These are phyloP conservation scores for Penicillium aurantiogriseum DNA, from an alignment of 2,329 filamentous ascomycete species.

Conservation along the genomic window DNA sequence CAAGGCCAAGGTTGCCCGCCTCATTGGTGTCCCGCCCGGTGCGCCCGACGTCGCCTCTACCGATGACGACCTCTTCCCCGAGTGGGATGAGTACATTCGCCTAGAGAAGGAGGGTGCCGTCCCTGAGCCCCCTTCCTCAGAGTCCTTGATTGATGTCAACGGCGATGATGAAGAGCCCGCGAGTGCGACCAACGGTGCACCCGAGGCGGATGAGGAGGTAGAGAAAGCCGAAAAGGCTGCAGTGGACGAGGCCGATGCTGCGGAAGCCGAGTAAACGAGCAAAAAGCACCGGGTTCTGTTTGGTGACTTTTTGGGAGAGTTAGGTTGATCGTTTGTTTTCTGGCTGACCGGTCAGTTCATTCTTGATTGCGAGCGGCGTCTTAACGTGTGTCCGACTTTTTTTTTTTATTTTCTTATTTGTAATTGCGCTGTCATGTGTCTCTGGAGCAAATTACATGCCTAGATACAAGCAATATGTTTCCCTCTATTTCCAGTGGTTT, in stretches of 20 bases:
- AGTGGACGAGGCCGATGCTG: constrained; percentile 14
- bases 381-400: constrained; percentile 28
- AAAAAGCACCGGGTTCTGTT: constrained; percentile 14
- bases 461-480: constrained; percentile 22
- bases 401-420: constrained; percentile 17
- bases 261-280: constrained; percentile 24
- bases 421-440: constrained; percentile 20
- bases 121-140: constrained; percentile 39
- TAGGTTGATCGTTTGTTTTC: constrained; percentile 26
- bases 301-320: constrained; percentile 13
- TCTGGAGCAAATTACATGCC: constrained; percentile 17
- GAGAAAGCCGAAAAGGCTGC: constrained; percentile 17
- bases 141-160: constrained; percentile 44
- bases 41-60: constrained; percentile 54
- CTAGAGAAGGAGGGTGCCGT: constrained; percentile 70
- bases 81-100: constrained; percentile 88
- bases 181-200: constrained; percentile 34
- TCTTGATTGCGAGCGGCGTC: constrained; percentile 29
- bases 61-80: constrained; percentile 83
- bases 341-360: constrained; percentile 21
- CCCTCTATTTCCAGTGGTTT: constrained; percentile 1
- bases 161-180: constrained; percentile 32
- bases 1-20: constrained; percentile 79
- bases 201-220: constrained; percentile 31
- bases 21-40: constrained; percentile 77